Evolutionary conservation across 2,329 filamentous ascomycete genomes (phyloP).

Genomic region (Arachnopeziza araneosa): DNA sequence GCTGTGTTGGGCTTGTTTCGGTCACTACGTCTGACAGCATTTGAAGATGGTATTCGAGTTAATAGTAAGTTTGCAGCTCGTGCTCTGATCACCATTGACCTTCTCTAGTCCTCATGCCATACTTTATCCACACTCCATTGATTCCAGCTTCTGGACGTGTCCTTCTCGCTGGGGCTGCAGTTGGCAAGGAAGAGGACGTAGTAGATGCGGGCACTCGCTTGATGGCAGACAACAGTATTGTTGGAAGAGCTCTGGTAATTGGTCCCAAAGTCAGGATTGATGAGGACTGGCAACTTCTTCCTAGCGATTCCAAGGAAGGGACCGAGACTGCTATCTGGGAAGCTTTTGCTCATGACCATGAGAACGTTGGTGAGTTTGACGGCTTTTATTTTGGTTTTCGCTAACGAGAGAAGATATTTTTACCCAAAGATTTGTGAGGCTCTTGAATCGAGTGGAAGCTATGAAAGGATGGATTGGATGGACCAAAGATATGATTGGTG

Average conservation of each 20-base stretch:
- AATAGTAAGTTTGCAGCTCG: slow-evolving; percentile 36
- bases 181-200: slow-evolving; percentile 51
- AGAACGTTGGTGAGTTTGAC: slow-evolving; percentile 34
- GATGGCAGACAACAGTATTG: slow-evolving; percentile 50
- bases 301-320: slow-evolving; percentile 13
- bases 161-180: slow-evolving; percentile 50
- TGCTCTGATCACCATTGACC: background rate
- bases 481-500: background rate
- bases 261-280: slow-evolving; percentile 49
- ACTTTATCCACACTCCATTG: slow-evolving; percentile 61
- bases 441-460: background rate
- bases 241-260: slow-evolving; percentile 52
- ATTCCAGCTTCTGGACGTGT: slow-evolving; percentile 41
- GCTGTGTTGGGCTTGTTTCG: slow-evolving; percentile 61
- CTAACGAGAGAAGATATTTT: slow-evolving; percentile 8
- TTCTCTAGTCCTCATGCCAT: slow-evolving; percentile 50
- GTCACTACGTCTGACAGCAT: slow-evolving; percentile 45
- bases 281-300: slow-evolving; percentile 29
- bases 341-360: slow-evolving; percentile 53
- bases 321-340: slow-evolving; percentile 51
- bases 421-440: background rate
- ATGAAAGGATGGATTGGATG: slow-evolving; percentile 1
- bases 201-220: slow-evolving; percentile 59
- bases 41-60: slow-evolving; percentile 48
- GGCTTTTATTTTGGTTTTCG: background rate